phyloP scores from a whole-genome alignment of 106 monocot genomes.

The Cymbidium sinense region DNA sequence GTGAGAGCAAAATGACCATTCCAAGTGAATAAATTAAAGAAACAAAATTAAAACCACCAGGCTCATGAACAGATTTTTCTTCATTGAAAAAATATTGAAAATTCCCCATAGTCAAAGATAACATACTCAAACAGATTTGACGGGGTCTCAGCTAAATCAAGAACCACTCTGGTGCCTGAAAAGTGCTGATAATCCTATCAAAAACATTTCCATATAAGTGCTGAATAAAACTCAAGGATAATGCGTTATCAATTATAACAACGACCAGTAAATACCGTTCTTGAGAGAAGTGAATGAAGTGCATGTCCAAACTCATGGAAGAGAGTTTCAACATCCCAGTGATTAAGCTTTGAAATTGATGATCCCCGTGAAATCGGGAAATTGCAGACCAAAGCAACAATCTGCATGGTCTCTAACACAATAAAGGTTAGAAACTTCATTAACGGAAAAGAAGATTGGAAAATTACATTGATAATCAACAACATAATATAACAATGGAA shows the following conservation, averaged over 20 bases:
- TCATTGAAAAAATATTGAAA: neutral
- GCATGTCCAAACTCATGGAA: conserved; percentile 99
- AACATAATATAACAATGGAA: too few species aligned
- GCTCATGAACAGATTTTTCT: neutral
- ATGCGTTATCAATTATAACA: neutral
- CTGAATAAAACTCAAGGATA: neutral
- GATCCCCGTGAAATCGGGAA: conserved; percentile 54
- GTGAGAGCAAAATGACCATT: neutral
- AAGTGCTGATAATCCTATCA: conserved; percentile 94
- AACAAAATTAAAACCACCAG: neutral
- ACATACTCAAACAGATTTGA: conserved; percentile 97
- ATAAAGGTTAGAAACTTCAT: neutral
- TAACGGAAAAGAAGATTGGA: neutral
- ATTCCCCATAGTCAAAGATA: neutral
- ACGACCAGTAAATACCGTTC: conserved; percentile 70
- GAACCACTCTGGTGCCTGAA: conserved; percentile 89
- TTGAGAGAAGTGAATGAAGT: conserved; percentile 95
- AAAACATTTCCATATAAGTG: neutral
- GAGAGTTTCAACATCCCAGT: conserved; percentile 88
- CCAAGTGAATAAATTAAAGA: neutral
- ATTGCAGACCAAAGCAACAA: conserved; percentile 85
- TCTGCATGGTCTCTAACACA: conserved; percentile 21
- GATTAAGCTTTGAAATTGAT: conserved; percentile 54
- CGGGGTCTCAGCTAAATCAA: conserved; percentile 93
- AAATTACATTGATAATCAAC: neutral